These are phyloP conservation scores for Hamiltosporidium tvaerminnensis DNA, from an alignment of 371 early-diverging fungal species.

Conservation along the genomic window DNA sequence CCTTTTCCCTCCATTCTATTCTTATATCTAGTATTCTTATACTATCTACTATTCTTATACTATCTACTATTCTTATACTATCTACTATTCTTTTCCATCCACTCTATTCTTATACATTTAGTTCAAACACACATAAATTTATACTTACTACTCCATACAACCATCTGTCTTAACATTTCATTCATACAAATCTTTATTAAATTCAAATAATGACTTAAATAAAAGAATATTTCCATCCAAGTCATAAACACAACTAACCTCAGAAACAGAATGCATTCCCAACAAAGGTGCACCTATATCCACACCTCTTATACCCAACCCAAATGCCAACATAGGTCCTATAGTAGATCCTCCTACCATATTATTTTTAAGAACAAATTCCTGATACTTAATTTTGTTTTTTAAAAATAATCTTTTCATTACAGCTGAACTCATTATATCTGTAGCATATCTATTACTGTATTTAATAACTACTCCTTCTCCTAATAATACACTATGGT, in stretches of 20 bases:
- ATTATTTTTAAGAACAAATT: slow-evolving; percentile 7
- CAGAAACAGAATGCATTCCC: slow-evolving; percentile 14
- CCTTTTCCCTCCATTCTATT: no score
- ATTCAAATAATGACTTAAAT: no score
- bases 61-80: no score
- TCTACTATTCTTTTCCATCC: no score
- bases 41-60: no score
- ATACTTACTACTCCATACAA: no score
- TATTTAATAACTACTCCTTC: slow-evolving; percentile 55
- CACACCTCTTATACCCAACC: slow-evolving; percentile 5
- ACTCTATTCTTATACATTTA: no score
- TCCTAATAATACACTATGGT: slow-evolving; percentile 74
- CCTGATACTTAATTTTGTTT: slow-evolving; percentile 1
- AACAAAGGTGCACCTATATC: slow-evolving; percentile 16
- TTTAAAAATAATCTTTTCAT: slow-evolving; percentile 4
- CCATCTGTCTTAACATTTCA: no score
- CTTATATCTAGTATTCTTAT: no score
- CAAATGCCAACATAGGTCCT: slow-evolving; percentile 11
- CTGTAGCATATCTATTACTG: slow-evolving; percentile 13
- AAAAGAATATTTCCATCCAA: neutral
- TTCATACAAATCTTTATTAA: no score
- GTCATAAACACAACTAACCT: neutral
- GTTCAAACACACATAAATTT: no score
- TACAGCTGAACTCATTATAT: neutral
- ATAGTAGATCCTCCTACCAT: slow-evolving; percentile 14